Base-by-base conservation (phyloP, 139 green algal species). In the Tetraselmis striata region DNA sequence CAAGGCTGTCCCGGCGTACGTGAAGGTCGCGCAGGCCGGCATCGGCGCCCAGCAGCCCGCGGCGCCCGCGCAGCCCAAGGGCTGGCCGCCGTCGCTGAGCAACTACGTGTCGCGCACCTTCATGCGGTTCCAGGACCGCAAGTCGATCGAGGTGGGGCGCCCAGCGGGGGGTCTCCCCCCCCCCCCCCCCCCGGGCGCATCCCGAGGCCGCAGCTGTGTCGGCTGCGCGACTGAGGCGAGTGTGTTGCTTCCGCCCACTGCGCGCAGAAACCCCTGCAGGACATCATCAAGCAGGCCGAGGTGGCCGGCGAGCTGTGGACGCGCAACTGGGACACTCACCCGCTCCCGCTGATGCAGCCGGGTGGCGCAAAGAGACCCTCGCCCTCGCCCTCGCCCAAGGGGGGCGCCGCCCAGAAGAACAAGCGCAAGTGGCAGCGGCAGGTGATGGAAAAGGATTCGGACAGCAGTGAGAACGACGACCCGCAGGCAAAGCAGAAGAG, bases 61-160 rank as follows among this genome's bases (percentile, higher is more conserved):
- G 31, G 45, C 11, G 1, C 29, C 80, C 2, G 59, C 75, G 0
- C 1, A 25, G 23, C 28, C 45, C 28, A 59, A 86, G 59, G 27
- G 81, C 24, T 92, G 87, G 87, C 88, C 88, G 28, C 79, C 80
- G 0, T 82, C 82, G 0, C 75, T 92, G 28, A 82, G 82, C n/a
- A 31, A 67, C 0, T 92, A 89, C 26, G 87, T 92, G 0, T 78
- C 90, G 81, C 83, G 87, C 23, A 81, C 84, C 0, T 92, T 92
- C 67, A 84, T 29, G 30, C 26, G 23, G 1, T 28, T 27, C 2
- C 30, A 83, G 18, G 24, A 76, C 27, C 27, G 5, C 2, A 29
- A 22, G 25, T 27, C 30, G 26, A n/a, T 76, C 29, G 18, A 58
- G 75, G 31, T 30, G 2, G n/a, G n/a, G n/a, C n/a, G n/a, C n/a